Evolutionary conservation across 1,284 basidiomycete species (phyloP).

Genomic region (Trametes versicolor): DNA sequence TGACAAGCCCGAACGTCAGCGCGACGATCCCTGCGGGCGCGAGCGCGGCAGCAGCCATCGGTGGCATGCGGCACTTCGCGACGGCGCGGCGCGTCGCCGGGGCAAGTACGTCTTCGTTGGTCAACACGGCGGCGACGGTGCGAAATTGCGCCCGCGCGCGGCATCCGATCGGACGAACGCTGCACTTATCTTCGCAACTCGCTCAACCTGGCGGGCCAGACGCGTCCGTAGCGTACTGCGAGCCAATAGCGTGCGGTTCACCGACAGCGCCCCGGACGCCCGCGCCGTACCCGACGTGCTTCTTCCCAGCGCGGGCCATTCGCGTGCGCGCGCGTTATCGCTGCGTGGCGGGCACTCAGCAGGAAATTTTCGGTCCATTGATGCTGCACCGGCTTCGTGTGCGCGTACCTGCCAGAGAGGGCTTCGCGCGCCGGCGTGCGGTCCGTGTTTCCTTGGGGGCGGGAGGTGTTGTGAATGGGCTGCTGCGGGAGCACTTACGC

Average conservation of each 20-base stretch:
- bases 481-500: neutral
- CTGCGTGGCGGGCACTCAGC: neutral
- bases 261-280: conserved; percentile 14
- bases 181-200: conserved; percentile 12
- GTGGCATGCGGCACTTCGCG: neutral
- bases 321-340: conserved; percentile 17
- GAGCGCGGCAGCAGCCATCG: neutral
- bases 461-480: neutral
- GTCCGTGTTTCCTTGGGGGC: conserved; percentile 23
- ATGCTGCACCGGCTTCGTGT: conserved; percentile 1
- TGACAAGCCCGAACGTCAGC: conserved; percentile 4
- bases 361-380: conserved; percentile 7
- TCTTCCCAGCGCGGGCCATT: conserved; percentile 4
- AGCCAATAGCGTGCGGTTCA: conserved; percentile 21
- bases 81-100: conserved; percentile 9
- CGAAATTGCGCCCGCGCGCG: conserved; percentile 9
- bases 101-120: conserved; percentile 20
- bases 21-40: conserved; percentile 14
- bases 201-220: conserved; percentile 12
- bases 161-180: conserved; percentile 25
- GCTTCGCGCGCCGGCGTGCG: conserved; percentile 24
- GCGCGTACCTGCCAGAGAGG: conserved; percentile 14
- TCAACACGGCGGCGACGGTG: conserved; percentile 11
- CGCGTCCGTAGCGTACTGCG: conserved; percentile 8
- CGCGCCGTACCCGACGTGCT: conserved; percentile 24